These are phyloP conservation scores for Salvia hispanica DNA, from an alignment of 257 asterid genomes.

Conservation along the genomic window DNA sequence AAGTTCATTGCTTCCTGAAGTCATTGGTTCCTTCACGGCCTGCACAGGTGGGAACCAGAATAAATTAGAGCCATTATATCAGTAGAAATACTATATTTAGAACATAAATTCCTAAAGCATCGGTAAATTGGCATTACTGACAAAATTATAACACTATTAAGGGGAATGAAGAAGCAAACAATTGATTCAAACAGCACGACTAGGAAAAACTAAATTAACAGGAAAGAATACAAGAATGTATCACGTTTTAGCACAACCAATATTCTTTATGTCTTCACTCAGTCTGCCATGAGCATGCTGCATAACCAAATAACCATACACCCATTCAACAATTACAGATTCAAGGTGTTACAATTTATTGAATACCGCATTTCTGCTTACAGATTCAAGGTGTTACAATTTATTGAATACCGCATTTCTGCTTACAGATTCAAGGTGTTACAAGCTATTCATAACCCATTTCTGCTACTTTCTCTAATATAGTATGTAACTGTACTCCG, in stretches of 20 bases:
- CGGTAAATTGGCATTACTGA: conserved; percentile 13
- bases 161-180: too few species aligned
- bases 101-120: conserved; percentile 8
- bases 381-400: conserved; percentile 11
- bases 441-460: not conserved
- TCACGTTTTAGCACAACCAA: conserved; percentile 7
- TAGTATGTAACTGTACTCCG: not conserved
- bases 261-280: conserved; percentile 8
- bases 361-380: too few species aligned
- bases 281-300: conserved; percentile 17
- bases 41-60: conserved; percentile 38
- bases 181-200: too few species aligned
- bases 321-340: conserved; percentile 9
- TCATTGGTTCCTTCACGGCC: conserved; percentile 60
- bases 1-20: conserved; percentile 66
- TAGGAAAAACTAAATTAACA: conserved; percentile 8
- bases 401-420: not conserved
- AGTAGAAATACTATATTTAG: too few species aligned
- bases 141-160: not conserved
- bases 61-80: conserved; percentile 5
- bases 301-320: not conserved
- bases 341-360: too few species aligned
- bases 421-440: not conserved
- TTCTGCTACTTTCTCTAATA: not conserved
- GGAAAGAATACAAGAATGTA: conserved; percentile 6